phyloP scores from a whole-genome alignment of 495 filamentous ascomycete species.

The Neurospora tetrasperma region DNA sequence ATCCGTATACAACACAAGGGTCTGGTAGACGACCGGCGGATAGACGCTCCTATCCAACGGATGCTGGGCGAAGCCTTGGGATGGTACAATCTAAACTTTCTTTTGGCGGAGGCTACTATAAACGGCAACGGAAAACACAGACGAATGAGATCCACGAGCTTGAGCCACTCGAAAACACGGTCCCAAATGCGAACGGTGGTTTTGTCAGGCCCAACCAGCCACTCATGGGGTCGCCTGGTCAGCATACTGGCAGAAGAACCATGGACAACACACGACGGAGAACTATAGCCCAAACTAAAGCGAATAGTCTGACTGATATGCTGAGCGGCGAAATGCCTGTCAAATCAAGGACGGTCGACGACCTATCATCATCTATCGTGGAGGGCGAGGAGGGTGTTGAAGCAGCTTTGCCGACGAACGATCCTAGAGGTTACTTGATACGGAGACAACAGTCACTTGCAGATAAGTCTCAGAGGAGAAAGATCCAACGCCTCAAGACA shows the following conservation, averaged over 20 bases:
- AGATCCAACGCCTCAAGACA: slow-evolving; percentile 29
- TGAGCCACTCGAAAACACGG: neutral
- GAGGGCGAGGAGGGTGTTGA: neutral
- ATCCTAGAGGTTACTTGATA: slow-evolving; percentile 33
- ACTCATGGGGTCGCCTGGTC: neutral
- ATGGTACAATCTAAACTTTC: neutral
- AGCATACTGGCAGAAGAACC: neutral
- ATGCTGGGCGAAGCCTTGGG: neutral
- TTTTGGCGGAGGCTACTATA: neutral
- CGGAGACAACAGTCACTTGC: slow-evolving; percentile 27
- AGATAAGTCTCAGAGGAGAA: slow-evolving; percentile 15
- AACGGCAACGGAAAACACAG: neutral
- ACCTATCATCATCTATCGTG: neutral
- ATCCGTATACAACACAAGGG: neutral
- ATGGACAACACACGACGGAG: neutral
- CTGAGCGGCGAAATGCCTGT: neutral
- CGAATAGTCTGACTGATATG: neutral
- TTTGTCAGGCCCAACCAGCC: neutral
- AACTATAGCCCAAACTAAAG: neutral
- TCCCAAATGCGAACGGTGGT: neutral
- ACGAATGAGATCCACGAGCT: neutral
- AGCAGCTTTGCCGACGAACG: slow-evolving; percentile 22
- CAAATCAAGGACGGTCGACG: neutral
- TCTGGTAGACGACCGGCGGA: neutral
- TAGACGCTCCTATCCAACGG: neutral